These are phyloP conservation scores for Lichtheimia corymbifera DNA, from an alignment of 371 early-diverging fungal species.

Conservation along the genomic window DNA sequence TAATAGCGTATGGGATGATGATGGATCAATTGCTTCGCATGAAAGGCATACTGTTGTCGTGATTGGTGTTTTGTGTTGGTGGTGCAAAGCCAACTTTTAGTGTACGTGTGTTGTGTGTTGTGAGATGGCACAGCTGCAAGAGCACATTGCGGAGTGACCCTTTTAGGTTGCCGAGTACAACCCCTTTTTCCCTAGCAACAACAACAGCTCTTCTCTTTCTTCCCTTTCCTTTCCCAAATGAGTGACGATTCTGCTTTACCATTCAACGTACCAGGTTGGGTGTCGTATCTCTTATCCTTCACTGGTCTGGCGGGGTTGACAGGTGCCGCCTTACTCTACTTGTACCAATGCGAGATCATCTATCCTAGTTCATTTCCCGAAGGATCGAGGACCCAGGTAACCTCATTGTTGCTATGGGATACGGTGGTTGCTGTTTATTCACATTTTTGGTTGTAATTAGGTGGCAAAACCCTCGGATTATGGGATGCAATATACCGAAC, in stretches of 20 bases:
- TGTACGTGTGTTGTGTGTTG: no score
- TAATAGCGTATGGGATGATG: no score
- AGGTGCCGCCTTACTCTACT: constrained; percentile 22
- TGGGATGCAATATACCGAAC: constrained; percentile 72
- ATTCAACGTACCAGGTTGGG: constrained; percentile 21
- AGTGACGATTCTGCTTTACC: constrained; percentile 14
- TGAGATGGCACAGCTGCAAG: no score
- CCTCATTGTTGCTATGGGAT: background rate
- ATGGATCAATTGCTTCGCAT: no score
- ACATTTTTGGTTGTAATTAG: constrained; percentile 28
- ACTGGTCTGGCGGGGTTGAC: constrained; percentile 27
- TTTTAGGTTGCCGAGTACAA: background rate
- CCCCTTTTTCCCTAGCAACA: background rate
- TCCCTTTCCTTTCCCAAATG: background rate
- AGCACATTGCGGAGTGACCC: no score
- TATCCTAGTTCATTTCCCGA: constrained; percentile 84
- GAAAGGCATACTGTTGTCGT: no score
- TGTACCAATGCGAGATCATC: constrained; percentile 78
- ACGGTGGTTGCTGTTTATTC: no score
- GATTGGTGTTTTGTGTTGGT: no score
- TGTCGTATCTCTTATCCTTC: constrained; percentile 23
- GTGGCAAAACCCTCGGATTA: constrained; percentile 75
- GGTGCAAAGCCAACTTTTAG: no score
- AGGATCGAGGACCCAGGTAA: constrained; percentile 71
- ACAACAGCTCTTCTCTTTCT: background rate